Base-by-base conservation (phyloP, 139 green algal genomes). In the Marvania coccoides region DNA sequence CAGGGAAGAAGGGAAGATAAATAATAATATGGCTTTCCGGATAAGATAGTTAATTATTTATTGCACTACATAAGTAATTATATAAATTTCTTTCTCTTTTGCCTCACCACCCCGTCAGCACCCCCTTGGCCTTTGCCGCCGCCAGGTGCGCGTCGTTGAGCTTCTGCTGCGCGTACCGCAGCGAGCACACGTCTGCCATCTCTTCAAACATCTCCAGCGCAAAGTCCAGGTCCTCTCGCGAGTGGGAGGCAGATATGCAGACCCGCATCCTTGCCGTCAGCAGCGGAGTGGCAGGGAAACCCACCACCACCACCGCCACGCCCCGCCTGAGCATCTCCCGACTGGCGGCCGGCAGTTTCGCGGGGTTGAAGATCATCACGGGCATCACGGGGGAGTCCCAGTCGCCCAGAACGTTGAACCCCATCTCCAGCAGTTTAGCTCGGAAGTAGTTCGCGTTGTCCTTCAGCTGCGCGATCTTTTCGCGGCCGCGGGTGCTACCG, bases 351-450 rank as follows among this genome's bases (percentile, higher is more conserved):
- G 82, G 59, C 29, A 98, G 86, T 71, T 94, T 93, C 53, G 70
- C 83, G 13, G 88, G 83, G 53, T 92, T 77, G 81, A 95, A 98
- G 15, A 97, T 71, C 95, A 99, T 99, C 72, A 99, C 70, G 48
- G 95, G 95, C 83, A 98, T 96, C 42, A 99, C 85, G 5, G 95
- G 94, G 0, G 90, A 97, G 83, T 97, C 87, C 74, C 83, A 87
- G 60, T 95, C 83, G 24, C 94, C 94, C 47, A 99, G 84, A 61
- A 98, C 91, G 47, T 95, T 83, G 47, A 89, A 81, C 15, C 94
- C 94, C 61, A 94, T 78, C 3, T 80, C 56, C 53, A 85, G 58
- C 42, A 98, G 80, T 26, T 61, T 62, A 45, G 35, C 46, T 33
- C 93, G 83, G 58, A 98, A 88, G 79, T 92, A 98, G 83, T 98